These are phyloP conservation scores for Scutellaria barbata DNA, from an alignment of 257 asterid genomes.

Conservation along the genomic window DNA sequence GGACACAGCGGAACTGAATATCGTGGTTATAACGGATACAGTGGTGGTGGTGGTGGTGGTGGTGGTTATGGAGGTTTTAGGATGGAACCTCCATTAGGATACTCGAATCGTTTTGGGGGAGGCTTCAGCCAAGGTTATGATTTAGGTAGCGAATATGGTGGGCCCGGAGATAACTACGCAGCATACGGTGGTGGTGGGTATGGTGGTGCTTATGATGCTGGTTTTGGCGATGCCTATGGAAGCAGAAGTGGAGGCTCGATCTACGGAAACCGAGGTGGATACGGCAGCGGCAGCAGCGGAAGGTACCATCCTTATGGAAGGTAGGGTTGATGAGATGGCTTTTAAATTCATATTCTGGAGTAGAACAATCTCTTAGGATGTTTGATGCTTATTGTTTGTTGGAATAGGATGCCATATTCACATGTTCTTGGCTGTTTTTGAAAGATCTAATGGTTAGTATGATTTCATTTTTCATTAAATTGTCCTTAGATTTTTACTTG, in stretches of 20 bases:
- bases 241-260: conserved; percentile 42
- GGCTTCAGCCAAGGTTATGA: conserved; percentile 56
- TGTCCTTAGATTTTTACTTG: no score
- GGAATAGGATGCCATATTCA: conserved; percentile 12
- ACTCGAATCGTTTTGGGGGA: conserved; percentile 47
- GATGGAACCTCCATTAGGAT: conserved; percentile 45
- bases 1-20: conserved; percentile 51
- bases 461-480: no score
- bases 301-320: conserved; percentile 72
- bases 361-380: no score
- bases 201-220: conserved; percentile 46
- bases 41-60: conserved; percentile 39
- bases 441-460: conserved; percentile 11
- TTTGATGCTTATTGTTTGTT: conserved; percentile 21
- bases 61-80: conserved; percentile 48
- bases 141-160: conserved; percentile 47
- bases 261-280: conserved; percentile 51
- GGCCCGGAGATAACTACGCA: conserved; percentile 43
- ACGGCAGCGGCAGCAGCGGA: conserved; percentile 44
- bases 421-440: conserved; percentile 21
- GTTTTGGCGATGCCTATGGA: conserved; percentile 44
- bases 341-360: no score
- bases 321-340: conserved; percentile 22
- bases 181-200: conserved; percentile 51
- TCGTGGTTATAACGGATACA: conserved; percentile 49